phyloP scores from a whole-genome alignment of 495 filamentous ascomycete genomes.

The Elasticomyces elasticus region DNA sequence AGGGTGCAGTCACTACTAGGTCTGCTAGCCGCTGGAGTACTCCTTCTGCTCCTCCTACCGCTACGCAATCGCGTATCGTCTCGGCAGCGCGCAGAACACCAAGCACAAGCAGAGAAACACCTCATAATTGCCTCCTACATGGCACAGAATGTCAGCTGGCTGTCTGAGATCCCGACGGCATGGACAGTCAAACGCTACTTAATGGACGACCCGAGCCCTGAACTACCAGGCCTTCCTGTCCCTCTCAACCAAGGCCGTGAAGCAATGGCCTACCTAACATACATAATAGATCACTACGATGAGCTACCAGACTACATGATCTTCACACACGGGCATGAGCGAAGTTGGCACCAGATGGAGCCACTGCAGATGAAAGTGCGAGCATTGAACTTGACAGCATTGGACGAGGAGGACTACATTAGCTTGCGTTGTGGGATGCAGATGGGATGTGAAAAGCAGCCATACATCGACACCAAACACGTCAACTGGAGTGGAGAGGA shows the following conservation, averaged over 20 bases:
- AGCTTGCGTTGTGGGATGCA: background rate
- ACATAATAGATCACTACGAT: conserved; percentile 62
- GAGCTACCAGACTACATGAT: conserved; percentile 53
- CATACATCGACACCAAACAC: background rate
- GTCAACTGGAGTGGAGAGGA: background rate
- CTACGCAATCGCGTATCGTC: too few species aligned
- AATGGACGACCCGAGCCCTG: background rate
- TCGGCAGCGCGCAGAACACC: too few species aligned
- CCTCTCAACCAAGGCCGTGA: conserved; percentile 53
- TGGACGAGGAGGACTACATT: conserved; percentile 4
- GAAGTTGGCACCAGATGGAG: conserved; percentile 52
- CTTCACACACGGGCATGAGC: conserved; percentile 58
- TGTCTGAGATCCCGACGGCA: background rate
- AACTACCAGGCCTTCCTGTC: background rate
- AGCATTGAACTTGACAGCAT: background rate
- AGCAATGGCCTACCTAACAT: conserved; percentile 62
- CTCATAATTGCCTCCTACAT: background rate
- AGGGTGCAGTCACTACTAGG: too few species aligned
- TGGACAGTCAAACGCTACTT: background rate
- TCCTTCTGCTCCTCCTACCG: too few species aligned
- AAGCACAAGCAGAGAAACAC: background rate
- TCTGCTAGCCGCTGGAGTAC: too few species aligned
- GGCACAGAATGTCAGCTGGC: conserved; percentile 2
- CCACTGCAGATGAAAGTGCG: conserved; percentile 22
- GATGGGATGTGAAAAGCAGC: background rate